These are phyloP conservation scores for Magnusiomyces ingens DNA, from an alignment of 1,139 yeast species.

Conservation along the genomic window DNA sequence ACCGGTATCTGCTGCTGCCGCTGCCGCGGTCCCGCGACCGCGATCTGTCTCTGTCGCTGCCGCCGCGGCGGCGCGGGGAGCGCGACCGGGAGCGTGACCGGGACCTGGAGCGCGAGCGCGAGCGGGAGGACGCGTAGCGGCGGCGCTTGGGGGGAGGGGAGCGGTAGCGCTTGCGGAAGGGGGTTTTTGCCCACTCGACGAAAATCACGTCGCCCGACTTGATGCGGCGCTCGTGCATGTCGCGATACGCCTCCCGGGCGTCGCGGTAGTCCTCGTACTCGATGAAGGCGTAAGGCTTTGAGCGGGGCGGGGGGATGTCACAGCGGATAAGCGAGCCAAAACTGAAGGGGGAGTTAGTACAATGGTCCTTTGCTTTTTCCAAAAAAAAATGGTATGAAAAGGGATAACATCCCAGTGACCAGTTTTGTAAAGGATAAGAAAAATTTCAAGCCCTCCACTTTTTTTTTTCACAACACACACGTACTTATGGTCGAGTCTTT, in stretches of 20 bases:
- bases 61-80: neutral
- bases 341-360: constrained; percentile 29
- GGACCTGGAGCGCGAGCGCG: neutral
- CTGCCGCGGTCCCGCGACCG: neutral
- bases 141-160: constrained; percentile 6
- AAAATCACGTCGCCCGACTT: constrained; percentile 26
- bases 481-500: too few relatives aligned
- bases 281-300: constrained; percentile 62
- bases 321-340: constrained; percentile 60
- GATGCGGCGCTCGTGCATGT: constrained; percentile 35
- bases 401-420: too few relatives aligned
- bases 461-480: neutral
- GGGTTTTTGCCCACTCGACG: constrained; percentile 23
- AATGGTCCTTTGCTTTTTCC: neutral
- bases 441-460: too few relatives aligned
- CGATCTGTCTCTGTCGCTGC: neutral
- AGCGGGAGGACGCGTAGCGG: neutral
- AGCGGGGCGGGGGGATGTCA: constrained; percentile 65
- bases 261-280: constrained; percentile 55
- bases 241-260: constrained; percentile 54
- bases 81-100: neutral
- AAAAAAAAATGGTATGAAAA: too few relatives aligned
- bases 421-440: too few relatives aligned
- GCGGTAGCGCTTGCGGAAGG: constrained; percentile 9
- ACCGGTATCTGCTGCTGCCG: neutral